Conservation (phyloP, 1,284 basidiomycete species). For the Moniliella sp. region DNA sequence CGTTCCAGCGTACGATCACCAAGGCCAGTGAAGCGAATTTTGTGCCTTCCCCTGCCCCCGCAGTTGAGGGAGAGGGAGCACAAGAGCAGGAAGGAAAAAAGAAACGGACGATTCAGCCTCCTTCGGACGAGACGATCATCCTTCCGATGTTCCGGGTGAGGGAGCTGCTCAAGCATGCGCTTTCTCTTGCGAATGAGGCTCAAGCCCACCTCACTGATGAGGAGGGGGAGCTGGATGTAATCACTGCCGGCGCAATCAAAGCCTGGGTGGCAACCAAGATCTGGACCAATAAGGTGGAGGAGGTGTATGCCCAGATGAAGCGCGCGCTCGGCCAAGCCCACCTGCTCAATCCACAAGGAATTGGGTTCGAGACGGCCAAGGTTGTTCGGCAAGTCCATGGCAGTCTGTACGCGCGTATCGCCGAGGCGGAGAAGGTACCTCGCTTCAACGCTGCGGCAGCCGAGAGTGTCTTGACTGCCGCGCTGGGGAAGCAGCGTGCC, state of each 20-base stretch:
- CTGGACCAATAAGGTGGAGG: not conserved
- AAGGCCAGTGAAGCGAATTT: not conserved
- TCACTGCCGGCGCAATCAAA: not conserved
- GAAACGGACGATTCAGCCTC: not conserved
- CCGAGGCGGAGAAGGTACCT: not conserved
- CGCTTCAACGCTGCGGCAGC: not conserved
- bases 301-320: not conserved
- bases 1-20: slow-evolving; percentile 51
- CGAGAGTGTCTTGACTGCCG: not conserved
- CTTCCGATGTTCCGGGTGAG: not conserved
- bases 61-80: not conserved
- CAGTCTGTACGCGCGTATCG: not conserved
- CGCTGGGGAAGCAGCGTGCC: too few species aligned
- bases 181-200: not conserved
- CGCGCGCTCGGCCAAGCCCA: not conserved
- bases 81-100: not conserved
- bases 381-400: not conserved
- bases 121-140: slow-evolving; percentile 41
- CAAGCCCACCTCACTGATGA: not conserved
- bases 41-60: not conserved
- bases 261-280: not conserved
- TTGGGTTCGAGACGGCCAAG: not conserved
- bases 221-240: not conserved
- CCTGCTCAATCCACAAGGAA: not conserved
- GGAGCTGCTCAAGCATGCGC: not conserved